Evolutionary conservation across 768 basidiomycete genomes (phyloP), one percentile per base, ranked within the genome.

Genomic region (Boletus eberwhitei): DNA sequence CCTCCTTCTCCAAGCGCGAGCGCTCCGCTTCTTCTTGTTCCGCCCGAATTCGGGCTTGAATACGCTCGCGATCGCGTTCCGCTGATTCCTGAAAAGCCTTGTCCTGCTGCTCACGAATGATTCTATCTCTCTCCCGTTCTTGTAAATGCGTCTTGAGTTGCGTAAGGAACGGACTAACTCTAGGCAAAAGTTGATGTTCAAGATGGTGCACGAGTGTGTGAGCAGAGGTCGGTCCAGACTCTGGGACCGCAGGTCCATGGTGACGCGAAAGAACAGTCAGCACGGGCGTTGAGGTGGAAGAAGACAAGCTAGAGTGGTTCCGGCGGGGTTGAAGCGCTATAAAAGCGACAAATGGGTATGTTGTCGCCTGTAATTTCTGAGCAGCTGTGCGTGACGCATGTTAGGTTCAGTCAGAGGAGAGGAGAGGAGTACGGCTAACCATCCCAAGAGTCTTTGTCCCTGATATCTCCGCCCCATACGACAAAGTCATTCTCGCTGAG

Each of bases 341-440:
- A 70, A 98, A 99, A 1, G 91, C 90, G 45, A 99, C 78, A 57
- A 95, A 95, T 0, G 96, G 97, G 64, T 89, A 97, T 0, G 94
- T 93, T 2, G 94, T 93, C 3, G 87, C 87, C 64, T 90, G 85
- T 1, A 98, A 75, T 66, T 89, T 90, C 64, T 87, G 82, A 13
- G 84, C 75, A 29, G 74, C 88, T 77, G 58, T 31, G 17, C 17
- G 38, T 40, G 32, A 42, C 48, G 9, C 17, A n/a, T 29, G 40
- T 67, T 3, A 57, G 37, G 26, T 35, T 35, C 17, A 39, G 29
- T 34, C 1, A 21, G 43, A 43, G 8, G 34, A 16, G 11, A 46
- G n/a, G 24, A 31, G 1, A 13, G 1, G 0, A 31, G 17, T 17
- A 26, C 24, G 24, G 48, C 73, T 42, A 42, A 87, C 86, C 82